Percentiles rank a stretch among this genome's conserved stretches.
Conservation (phyloP, 2,329 filamentous ascomycete species). For the Aureobasidium sp. region DNA sequence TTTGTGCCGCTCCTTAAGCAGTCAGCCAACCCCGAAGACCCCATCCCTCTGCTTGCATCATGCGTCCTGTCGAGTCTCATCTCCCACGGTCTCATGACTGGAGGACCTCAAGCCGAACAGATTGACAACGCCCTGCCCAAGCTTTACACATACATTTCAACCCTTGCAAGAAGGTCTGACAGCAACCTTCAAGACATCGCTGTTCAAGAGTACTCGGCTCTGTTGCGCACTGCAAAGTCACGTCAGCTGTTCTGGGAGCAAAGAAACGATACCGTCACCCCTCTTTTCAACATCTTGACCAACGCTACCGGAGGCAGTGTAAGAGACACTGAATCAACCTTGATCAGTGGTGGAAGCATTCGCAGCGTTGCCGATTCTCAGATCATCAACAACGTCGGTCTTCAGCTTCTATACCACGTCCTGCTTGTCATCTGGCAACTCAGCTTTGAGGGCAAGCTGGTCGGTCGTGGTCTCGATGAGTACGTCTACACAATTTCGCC, state of each 20-base stretch:
- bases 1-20: conserved; percentile 80
- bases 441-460: conserved; percentile 70
- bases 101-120: conserved; percentile 52
- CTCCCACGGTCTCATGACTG: conserved; percentile 53
- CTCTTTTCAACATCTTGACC: conserved; percentile 71
- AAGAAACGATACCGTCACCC: conserved; percentile 72
- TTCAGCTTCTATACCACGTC: conserved; percentile 91
- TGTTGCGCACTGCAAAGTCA: conserved; percentile 68
- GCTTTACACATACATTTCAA: conserved; percentile 78
- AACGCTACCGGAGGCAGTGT: conserved; percentile 59
- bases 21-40: conserved; percentile 74
- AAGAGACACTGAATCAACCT: conserved; percentile 58
- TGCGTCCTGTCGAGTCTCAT: conserved; percentile 78
- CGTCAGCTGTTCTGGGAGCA: conserved; percentile 87
- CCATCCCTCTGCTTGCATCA: conserved; percentile 82
- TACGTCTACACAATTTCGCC: conserved; percentile 39
- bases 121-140: conserved; percentile 72
- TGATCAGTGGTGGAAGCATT: conserved; percentile 41
- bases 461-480: conserved; percentile 80
- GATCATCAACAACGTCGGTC: conserved; percentile 68
- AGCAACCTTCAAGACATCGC: conserved; percentile 91
- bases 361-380: conserved; percentile 56
- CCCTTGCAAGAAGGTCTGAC: conserved; percentile 76
- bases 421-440: conserved; percentile 93
- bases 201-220: conserved; percentile 79